Conservation (phyloP, 139 green algal species). For the Tetraselmis striata region DNA sequence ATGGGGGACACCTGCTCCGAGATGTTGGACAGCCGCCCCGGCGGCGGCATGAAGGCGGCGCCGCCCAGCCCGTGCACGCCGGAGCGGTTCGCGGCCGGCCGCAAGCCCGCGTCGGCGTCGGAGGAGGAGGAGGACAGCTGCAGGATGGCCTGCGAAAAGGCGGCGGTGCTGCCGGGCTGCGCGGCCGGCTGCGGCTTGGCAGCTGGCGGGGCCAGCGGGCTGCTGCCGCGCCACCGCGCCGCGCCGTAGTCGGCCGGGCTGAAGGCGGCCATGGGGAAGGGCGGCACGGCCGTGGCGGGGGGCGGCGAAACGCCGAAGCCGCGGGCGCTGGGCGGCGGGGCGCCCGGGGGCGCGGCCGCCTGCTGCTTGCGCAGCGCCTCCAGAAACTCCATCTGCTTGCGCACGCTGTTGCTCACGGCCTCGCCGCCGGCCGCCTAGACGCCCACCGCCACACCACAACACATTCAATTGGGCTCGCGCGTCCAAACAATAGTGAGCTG, state of each 20-base stretch:
- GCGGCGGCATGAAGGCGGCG: not conserved
- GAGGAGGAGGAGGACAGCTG: not conserved
- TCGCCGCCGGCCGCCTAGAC: too few relatives aligned
- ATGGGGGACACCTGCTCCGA: not conserved
- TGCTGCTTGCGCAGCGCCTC: not conserved
- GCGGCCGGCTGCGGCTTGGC: too few relatives aligned
- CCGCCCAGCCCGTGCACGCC: not conserved
- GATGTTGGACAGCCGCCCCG: not conserved
- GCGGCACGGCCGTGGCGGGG: too few relatives aligned
- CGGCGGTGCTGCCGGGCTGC: not conserved
- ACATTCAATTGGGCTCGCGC: too few relatives aligned
- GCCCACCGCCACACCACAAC: too few relatives aligned
- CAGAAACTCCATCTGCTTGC: not conserved
- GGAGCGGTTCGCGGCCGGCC: too few relatives aligned
- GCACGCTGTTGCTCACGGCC: not conserved
- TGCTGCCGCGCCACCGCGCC: not conserved
- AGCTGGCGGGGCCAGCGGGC: not conserved
- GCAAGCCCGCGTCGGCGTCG: not conserved
- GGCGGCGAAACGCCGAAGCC: too few relatives aligned
- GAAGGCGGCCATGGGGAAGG: not conserved
- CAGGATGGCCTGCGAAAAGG: not conserved
- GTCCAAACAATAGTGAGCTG: too few relatives aligned
- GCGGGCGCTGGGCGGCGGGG: too few relatives aligned
- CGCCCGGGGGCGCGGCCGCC: too few relatives aligned
- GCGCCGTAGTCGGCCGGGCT: not conserved